Evolutionary conservation across 2,329 filamentous ascomycete species (phyloP).

Genomic region (Fusarium sarcochroum): DNA sequence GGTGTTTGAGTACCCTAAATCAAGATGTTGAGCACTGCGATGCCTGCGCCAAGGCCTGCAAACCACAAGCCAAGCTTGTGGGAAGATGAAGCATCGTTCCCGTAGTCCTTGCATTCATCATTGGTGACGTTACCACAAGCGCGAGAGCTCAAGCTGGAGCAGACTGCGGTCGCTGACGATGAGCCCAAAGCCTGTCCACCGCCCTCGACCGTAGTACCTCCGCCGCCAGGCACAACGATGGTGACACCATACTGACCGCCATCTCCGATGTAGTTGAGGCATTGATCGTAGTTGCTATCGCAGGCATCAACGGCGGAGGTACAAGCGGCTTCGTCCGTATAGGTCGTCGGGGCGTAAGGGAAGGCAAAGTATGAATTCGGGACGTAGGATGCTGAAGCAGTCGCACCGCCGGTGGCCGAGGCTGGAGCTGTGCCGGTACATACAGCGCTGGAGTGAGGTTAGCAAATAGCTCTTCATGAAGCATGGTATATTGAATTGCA

Average conservation of each 20-base stretch:
- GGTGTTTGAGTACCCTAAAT: slow-evolving; percentile 15
- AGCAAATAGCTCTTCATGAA: slow-evolving; percentile 13
- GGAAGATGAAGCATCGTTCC: slow-evolving; percentile 33
- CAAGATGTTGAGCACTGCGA: slow-evolving; percentile 30
- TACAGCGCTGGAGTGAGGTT: slow-evolving; percentile 59
- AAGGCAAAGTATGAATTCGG: slow-evolving; percentile 72
- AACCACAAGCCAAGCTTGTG: slow-evolving; percentile 21
- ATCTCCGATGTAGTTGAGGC: slow-evolving; percentile 63
- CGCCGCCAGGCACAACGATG: slow-evolving; percentile 67
- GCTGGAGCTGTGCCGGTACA: slow-evolving; percentile 69
- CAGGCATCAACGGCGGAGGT: slow-evolving; percentile 66
- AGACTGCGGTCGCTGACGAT: slow-evolving; percentile 67
- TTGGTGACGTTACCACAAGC: slow-evolving; percentile 64
- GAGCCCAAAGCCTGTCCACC: slow-evolving; percentile 57
- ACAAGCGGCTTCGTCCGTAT: slow-evolving; percentile 65
- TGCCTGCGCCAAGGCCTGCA: slow-evolving; percentile 26
- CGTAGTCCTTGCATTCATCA: slow-evolving; percentile 55
- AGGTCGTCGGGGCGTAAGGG: slow-evolving; percentile 69
- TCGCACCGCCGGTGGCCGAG: slow-evolving; percentile 54
- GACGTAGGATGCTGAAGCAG: slow-evolving; percentile 64
- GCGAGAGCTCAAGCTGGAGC: slow-evolving; percentile 66
- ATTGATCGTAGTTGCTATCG: slow-evolving; percentile 67
- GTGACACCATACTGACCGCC: slow-evolving; percentile 65
- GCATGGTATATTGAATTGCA: not conserved
- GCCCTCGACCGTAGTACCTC: slow-evolving; percentile 66